phyloP scores from a whole-genome alignment of 2,329 filamentous ascomycete species.

The Emmonsiellopsis sp. region DNA sequence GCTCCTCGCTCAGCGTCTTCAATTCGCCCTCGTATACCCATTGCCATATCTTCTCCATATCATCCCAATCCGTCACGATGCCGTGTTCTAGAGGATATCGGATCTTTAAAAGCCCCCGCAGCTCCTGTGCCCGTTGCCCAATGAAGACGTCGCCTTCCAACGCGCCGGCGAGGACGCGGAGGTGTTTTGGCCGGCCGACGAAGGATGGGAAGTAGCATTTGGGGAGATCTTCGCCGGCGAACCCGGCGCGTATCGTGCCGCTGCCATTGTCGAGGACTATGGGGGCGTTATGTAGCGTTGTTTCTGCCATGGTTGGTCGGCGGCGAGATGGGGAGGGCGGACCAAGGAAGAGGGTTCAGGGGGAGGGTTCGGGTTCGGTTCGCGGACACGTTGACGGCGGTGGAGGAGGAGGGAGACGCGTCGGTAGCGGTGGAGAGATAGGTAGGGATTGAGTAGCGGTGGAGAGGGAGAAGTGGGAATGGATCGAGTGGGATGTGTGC shows the following conservation, averaged over 20 bases:
- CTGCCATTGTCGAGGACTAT: slow-evolving; percentile 99
- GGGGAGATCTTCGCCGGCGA: slow-evolving; percentile 88
- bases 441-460: not conserved
- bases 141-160: slow-evolving; percentile 97
- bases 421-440: not conserved
- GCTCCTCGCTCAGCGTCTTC: slow-evolving; percentile 97
- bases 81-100: slow-evolving; percentile 92
- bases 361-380: slow-evolving; percentile 5
- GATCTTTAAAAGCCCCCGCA: slow-evolving; percentile 90
- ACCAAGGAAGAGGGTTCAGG: not conserved
- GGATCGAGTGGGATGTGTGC: not conserved
- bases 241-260: slow-evolving; percentile 92
- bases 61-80: slow-evolving; percentile 98
- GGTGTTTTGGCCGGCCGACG: slow-evolving; percentile 90
- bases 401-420: not conserved
- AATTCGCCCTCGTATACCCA: slow-evolving; percentile 93
- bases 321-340: slow-evolving; percentile 9
- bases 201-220: slow-evolving; percentile 98
- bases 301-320: slow-evolving; percentile 48
- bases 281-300: slow-evolving; percentile 80
- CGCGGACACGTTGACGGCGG: slow-evolving; percentile 6
- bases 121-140: slow-evolving; percentile 79
- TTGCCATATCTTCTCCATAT: slow-evolving; percentile 99
- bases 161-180: slow-evolving; percentile 88
- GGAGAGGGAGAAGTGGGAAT: not conserved